Evolutionary conservation across 2,329 filamentous ascomycete species (phyloP), one percentile per base, ranked within the genome.

Genomic region (Claviceps citrina): DNA sequence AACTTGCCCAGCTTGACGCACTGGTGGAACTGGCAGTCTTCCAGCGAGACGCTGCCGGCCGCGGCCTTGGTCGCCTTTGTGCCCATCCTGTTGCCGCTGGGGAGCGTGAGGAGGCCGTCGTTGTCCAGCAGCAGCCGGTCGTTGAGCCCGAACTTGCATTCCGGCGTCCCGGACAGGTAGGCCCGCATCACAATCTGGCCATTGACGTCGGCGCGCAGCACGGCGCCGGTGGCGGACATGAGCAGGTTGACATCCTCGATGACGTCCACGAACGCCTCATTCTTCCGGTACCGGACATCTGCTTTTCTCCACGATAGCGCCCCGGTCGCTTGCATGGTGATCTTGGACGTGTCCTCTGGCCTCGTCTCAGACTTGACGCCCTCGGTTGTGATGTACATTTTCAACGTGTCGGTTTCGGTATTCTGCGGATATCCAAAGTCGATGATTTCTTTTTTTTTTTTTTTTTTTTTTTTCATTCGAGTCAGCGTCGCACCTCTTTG

Each of bases 311-410:
- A 98, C 35, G 91, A 96, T 31, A 95, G 72, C 5, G 91, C 91
- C 31, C 93, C 91, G 0, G 91, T 98, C 10, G 91, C 93, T 67
- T 98, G 91, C 87, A 96, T 95, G 20, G 91, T 98, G 62, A 98
- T 98, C 60, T 89, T 91, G 50, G 86, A 89, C 38, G 89, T 95
- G 60, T 98, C 89, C 58, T 94, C 84, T 64, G 78, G 81, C 49
- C 73, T 78, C 49, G 78, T 69, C 59, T 86, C 86, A 25, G 86
- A 93, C 63, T 95, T 95, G 64, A 98, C 89, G 43, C 91, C 91
- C 66, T 98, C 91, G 27, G 91, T 98, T 32, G 93, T 98, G 56
- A 98, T 98, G 70, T 98, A 98, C 89, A 96, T 96, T 65, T 98
- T 98, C 52, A 98, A 70, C 13, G 91, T 96, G 60, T 98, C 91